A percentile compares a stretch with the other conserved stretches of the same genome.
These are phyloP conservation scores for Gaeumannomyces tritici DNA, from an alignment of 2,329 filamentous ascomycete species.

Conservation along the genomic window DNA sequence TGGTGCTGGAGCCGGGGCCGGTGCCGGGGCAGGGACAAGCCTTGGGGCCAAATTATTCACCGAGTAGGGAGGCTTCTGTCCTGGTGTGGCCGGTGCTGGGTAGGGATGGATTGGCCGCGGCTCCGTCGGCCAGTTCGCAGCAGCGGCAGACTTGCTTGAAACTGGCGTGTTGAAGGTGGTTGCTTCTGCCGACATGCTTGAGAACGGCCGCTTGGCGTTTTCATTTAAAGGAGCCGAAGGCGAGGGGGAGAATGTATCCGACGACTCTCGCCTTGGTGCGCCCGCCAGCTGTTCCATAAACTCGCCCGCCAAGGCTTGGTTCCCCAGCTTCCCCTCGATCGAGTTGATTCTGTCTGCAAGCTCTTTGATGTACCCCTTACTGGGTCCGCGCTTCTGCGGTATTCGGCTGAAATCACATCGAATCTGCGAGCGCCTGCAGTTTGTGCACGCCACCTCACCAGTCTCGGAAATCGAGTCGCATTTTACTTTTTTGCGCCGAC, in stretches of 20 bases:
- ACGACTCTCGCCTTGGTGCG: constrained; percentile 23
- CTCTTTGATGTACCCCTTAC: constrained; percentile 93
- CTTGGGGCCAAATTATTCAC: not conserved
- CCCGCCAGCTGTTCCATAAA: constrained; percentile 30
- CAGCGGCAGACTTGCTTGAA: constrained; percentile 26
- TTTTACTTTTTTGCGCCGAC: constrained; percentile 80
- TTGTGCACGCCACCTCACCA: constrained; percentile 66
- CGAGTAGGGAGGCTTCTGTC: not conserved
- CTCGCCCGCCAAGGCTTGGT: constrained; percentile 33
- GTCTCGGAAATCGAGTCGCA: constrained; percentile 74
- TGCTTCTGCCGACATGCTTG: constrained; percentile 32
- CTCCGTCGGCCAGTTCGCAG: constrained; percentile 35
- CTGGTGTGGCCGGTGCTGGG: constrained; percentile 16
- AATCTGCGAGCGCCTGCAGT: constrained; percentile 69
- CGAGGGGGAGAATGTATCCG: constrained; percentile 44
- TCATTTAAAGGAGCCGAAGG: constrained; percentile 25
- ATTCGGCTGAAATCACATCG: constrained; percentile 77
- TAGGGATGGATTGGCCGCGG: constrained; percentile 32
- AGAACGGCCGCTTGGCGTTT: constrained; percentile 36
- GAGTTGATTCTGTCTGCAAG: constrained; percentile 75
- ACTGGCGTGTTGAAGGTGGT: constrained; percentile 24
- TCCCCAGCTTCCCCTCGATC: constrained; percentile 68
- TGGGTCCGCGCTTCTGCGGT: constrained; percentile 80
- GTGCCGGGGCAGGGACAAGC: constrained; percentile 3
- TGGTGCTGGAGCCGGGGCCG: constrained; percentile 9